Conservation (phyloP, 345 rosid genomes). For the Pseudoturritis turrita region DNA sequence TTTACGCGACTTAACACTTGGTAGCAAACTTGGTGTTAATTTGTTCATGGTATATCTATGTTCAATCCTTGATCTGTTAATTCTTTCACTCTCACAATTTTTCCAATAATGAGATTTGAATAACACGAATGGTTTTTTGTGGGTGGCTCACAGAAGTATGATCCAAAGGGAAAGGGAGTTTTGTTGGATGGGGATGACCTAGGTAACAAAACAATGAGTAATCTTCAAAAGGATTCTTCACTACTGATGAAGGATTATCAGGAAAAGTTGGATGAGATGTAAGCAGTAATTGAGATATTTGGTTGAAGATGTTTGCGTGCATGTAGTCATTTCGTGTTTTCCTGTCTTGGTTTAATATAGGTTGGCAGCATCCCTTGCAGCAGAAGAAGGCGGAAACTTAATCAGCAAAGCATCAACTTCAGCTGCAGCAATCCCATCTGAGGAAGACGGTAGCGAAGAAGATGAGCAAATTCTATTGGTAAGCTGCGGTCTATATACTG, state of each 20-base stretch:
- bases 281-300: slow-evolving; percentile 30
- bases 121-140: too few relatives aligned
- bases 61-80: background rate
- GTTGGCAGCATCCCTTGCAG: slow-evolving; percentile 62
- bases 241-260: slow-evolving; percentile 31
- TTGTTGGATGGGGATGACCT: slow-evolving; percentile 25
- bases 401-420: slow-evolving; percentile 39
- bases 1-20: background rate
- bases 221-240: slow-evolving; percentile 21
- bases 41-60: background rate
- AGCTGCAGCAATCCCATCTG: slow-evolving; percentile 37
- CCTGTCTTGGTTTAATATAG: slow-evolving; percentile 40
- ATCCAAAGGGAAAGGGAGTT: slow-evolving; percentile 47
- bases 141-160: slow-evolving; percentile 25
- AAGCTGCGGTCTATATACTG: background rate
- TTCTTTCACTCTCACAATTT: background rate
- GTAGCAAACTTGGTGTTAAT: background rate
- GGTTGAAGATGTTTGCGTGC: slow-evolving; percentile 4
- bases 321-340: slow-evolving; percentile 11
- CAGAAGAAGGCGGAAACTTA: slow-evolving; percentile 40
- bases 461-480: slow-evolving; percentile 51
- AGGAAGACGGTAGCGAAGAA: slow-evolving; percentile 44
- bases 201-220: slow-evolving; percentile 5
- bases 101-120: background rate
- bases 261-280: slow-evolving; percentile 69